Percentiles rank a stretch among this genome's conserved stretches.
Evolutionary conservation across 331 rosid species (phyloP).

Genomic region (Dryas integrifolia): DNA sequence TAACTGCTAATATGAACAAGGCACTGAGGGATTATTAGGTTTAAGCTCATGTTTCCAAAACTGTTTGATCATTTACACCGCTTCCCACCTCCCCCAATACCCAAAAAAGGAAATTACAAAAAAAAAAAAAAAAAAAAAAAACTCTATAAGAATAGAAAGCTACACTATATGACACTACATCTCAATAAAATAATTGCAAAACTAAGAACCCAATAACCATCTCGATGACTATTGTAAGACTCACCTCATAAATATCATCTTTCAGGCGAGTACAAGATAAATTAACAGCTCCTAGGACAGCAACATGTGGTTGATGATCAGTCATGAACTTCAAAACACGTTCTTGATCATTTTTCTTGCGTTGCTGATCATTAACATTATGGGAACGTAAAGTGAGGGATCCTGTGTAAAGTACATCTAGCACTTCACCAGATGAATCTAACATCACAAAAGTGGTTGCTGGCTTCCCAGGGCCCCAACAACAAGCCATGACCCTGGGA

Average conservation of each 20-base stretch:
- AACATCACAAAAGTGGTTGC: conserved; percentile 94
- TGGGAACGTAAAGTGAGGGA: conserved; percentile 87
- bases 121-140: too few species aligned
- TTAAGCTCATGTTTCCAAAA: not conserved
- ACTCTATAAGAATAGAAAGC: not conserved
- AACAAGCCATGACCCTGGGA: conserved; percentile 98
- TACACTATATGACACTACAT: not conserved
- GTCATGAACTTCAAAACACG: conserved; percentile 97
- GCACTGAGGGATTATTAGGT: too few species aligned
- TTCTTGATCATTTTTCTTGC: conserved; percentile 90
- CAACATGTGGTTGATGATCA: conserved; percentile 98
- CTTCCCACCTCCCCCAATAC: not conserved
- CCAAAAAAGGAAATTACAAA: not conserved
- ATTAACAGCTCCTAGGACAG: conserved; percentile 91
- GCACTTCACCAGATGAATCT: conserved; percentile 92
- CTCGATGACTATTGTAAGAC: conserved; percentile 22
- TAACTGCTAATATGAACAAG: too few species aligned
- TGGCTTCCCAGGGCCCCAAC: conserved; percentile 99
- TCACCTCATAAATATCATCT: conserved; percentile 93
- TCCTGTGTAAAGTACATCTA: conserved; percentile 87
- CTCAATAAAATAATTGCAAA: not conserved
- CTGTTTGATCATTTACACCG: not conserved
- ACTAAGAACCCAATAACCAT: not conserved
- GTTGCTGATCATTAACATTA: conserved; percentile 74
- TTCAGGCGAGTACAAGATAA: conserved; percentile 87